These are phyloP conservation scores for Pseudocercospora vitis DNA, from an alignment of 2,329 filamentous ascomycete genomes.

Conservation along the genomic window DNA sequence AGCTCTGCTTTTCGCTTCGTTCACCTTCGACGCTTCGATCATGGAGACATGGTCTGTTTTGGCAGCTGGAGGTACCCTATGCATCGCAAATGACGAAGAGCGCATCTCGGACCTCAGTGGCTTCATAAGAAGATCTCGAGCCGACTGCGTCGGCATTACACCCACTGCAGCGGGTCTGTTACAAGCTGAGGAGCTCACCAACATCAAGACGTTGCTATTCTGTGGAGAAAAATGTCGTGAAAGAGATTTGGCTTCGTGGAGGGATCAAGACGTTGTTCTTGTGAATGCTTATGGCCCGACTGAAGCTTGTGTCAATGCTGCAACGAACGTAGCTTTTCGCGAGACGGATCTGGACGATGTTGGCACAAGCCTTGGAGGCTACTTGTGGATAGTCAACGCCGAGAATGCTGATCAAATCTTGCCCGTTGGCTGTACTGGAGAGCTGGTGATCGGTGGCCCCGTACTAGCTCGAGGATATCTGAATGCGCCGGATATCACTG, in stretches of 20 bases:
- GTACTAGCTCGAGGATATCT: conserved; percentile 46
- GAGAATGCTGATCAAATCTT: conserved; percentile 17
- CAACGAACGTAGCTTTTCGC: not conserved
- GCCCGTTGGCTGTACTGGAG: conserved; percentile 47
- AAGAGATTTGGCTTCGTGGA: not conserved
- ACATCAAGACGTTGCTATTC: not conserved
- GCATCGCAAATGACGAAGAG: not conserved
- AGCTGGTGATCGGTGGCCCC: conserved; percentile 47
- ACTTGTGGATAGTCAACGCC: not conserved
- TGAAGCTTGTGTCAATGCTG: not conserved
- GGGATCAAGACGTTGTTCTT: not conserved
- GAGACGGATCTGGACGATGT: not conserved
- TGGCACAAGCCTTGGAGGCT: not conserved
- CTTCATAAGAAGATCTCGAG: not conserved
- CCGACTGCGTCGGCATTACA: not conserved
- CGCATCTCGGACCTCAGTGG: not conserved
- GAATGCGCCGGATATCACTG: conserved; percentile 26
- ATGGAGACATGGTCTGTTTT: not conserved
- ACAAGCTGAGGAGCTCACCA: too few species aligned
- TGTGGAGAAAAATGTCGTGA: not conserved
- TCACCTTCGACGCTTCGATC: not conserved
- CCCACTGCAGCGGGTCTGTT: too few species aligned
- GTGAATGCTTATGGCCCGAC: not conserved
- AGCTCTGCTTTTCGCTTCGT: not conserved
- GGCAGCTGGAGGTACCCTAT: not conserved